These are phyloP conservation scores for Periglandula ipomoeae DNA, from an alignment of 2,329 filamentous ascomycete genomes.

Conservation along the genomic window DNA sequence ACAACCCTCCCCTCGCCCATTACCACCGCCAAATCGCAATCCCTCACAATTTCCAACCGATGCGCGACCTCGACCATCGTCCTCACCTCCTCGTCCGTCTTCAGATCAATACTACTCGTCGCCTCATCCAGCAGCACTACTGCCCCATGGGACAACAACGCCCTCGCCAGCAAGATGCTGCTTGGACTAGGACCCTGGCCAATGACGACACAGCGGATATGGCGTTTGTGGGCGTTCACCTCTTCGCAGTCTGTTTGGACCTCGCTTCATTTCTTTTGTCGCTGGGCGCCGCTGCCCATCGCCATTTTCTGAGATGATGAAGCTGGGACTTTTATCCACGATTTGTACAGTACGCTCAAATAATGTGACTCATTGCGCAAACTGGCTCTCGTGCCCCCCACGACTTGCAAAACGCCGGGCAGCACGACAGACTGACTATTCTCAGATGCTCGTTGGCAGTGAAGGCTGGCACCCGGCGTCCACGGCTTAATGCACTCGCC, in stretches of 20 bases:
- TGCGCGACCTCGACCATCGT: slow-evolving; percentile 23
- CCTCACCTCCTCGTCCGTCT: slow-evolving; percentile 18
- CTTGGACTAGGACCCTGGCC: too few species aligned
- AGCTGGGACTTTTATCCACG: too few species aligned
- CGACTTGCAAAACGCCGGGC: neutral
- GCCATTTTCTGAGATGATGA: too few species aligned
- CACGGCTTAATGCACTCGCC: neutral
- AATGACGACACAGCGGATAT: too few species aligned
- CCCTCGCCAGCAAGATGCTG: too few species aligned
- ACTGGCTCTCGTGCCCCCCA: too few species aligned
- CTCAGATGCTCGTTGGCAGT: neutral
- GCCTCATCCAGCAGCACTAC: slow-evolving; percentile 25
- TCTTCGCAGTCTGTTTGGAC: too few species aligned
- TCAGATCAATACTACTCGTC: slow-evolving; percentile 21
- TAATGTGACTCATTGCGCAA: too few species aligned
- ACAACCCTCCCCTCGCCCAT: slow-evolving; percentile 18
- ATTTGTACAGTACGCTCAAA: too few species aligned
- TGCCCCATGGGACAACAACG: slow-evolving; percentile 23
- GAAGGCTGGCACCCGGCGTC: neutral
- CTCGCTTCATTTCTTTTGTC: too few species aligned
- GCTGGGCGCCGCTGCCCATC: too few species aligned
- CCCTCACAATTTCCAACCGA: slow-evolving; percentile 17
- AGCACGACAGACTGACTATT: neutral
- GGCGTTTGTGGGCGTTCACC: too few species aligned
- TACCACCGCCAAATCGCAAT: slow-evolving; percentile 20